Conservation (phyloP, 768 basidiomycete species). For the Clathrus columnatus region DNA sequence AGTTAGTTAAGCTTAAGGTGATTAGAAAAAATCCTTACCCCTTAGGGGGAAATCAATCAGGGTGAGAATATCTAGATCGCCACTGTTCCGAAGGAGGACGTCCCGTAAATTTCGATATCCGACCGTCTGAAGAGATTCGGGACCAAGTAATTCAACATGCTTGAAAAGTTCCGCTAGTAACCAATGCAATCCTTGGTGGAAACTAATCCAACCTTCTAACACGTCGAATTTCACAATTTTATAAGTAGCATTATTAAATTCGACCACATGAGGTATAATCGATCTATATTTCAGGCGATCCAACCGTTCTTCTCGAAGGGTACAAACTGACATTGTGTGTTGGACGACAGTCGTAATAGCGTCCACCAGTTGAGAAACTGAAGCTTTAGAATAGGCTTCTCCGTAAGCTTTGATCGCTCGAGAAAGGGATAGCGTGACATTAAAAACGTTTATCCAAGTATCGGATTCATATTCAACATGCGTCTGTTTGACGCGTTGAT, state of each 20-base stretch:
- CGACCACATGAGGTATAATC: constrained; percentile 55
- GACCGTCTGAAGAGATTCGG: constrained; percentile 40
- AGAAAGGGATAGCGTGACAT: constrained; percentile 83
- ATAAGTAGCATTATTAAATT: constrained; percentile 51
- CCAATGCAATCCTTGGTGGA: constrained; percentile 91
- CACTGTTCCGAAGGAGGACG: constrained; percentile 43
- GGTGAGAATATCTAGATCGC: constrained; percentile 60
- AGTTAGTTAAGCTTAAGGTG: not conserved
- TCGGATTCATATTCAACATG: constrained; percentile 98
- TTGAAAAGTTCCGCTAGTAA: constrained; percentile 83
- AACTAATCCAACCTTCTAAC: constrained; percentile 75
- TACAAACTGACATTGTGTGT: constrained; percentile 65
- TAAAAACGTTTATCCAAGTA: constrained; percentile 94
- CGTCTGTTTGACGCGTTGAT: constrained; percentile 66
- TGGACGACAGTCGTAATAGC: constrained; percentile 64
- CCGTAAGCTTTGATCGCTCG: constrained; percentile 87
- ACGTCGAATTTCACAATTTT: constrained; percentile 73
- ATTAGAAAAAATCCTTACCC: constrained; percentile 42
- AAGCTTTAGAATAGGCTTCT: constrained; percentile 61
- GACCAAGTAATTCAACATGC: constrained; percentile 60
- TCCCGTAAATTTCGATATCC: constrained; percentile 51
- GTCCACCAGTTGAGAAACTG: constrained; percentile 47
- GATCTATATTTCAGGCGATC: constrained; percentile 58
- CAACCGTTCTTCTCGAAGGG: constrained; percentile 54
- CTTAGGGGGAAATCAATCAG: constrained; percentile 84